Percentiles rank a stretch among this genome's conserved stretches.
Conservation (phyloP, 306 rosid species). For the Dryas alaskensis region DNA sequence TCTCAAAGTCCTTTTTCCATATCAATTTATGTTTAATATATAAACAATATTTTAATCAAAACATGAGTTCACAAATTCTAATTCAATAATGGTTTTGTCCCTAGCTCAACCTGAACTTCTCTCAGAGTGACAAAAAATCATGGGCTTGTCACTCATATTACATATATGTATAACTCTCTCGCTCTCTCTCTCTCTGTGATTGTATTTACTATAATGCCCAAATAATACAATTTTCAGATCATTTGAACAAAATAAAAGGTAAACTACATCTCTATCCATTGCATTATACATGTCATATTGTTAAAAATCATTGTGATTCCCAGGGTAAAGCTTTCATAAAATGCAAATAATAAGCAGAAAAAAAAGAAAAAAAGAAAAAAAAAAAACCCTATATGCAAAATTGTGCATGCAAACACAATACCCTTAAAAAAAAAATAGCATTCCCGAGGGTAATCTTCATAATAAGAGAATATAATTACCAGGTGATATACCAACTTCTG, state of each 20-base stretch:
- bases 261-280: too few relatives aligned
- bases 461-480: constrained; percentile 16
- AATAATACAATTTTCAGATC: background rate
- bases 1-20: background rate
- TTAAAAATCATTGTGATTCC: too few relatives aligned
- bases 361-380: background rate
- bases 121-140: background rate
- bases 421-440: background rate
- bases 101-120: background rate
- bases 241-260: too few relatives aligned
- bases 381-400: background rate
- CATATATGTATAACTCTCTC: too few relatives aligned
- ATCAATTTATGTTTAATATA: background rate
- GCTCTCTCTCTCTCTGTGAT: too few relatives aligned
- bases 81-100: background rate
- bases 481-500: constrained; percentile 24
- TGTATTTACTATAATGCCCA: too few relatives aligned
- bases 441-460: background rate
- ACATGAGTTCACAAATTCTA: background rate
- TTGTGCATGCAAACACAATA: background rate
- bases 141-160: too few relatives aligned
- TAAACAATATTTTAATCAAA: background rate
- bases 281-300: too few relatives aligned
- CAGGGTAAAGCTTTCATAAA: too few relatives aligned
- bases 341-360: background rate